These are phyloP conservation scores for Cadophora malorum DNA, from an alignment of 2,329 filamentous ascomycete species.

Conservation along the genomic window DNA sequence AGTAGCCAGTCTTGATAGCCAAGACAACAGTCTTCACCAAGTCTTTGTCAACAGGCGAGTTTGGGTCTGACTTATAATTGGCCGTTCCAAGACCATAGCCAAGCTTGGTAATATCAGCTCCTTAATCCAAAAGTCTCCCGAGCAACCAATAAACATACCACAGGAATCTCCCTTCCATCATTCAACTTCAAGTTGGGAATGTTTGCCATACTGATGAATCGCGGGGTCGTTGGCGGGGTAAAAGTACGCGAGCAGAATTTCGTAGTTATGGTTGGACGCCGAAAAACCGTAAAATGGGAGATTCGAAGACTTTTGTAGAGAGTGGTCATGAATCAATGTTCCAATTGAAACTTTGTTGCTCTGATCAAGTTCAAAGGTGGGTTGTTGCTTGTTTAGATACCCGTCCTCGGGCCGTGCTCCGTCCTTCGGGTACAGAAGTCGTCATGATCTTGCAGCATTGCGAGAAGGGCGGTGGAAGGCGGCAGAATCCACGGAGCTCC, in stretches of 20 bases:
- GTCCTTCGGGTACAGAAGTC: background rate
- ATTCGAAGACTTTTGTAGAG: constrained; percentile 21
- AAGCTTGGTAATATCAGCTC: constrained; percentile 53
- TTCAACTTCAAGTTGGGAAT: constrained; percentile 67
- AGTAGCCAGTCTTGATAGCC: constrained; percentile 73
- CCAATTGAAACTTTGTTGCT: background rate
- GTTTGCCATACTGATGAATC: constrained; percentile 12
- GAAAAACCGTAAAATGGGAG: constrained; percentile 1
- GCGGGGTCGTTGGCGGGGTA: constrained; percentile 23
- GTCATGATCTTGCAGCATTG: background rate
- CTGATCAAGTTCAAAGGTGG: constrained; percentile 7
- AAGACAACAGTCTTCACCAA: constrained; percentile 58
- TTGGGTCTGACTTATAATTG: constrained; percentile 57
- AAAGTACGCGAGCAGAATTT: constrained; percentile 3
- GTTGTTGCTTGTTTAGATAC: background rate
- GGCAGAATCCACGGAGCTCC: constrained; percentile 3
- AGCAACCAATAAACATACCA: constrained; percentile 52
- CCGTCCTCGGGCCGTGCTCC: background rate
- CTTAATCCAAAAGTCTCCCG: background rate
- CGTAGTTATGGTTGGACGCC: background rate
- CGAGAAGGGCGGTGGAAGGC: constrained; percentile 1
- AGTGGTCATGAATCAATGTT: constrained; percentile 25
- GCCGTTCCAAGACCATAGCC: constrained; percentile 77
- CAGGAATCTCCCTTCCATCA: constrained; percentile 75
- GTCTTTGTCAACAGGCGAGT: constrained; percentile 56